Evolutionary conservation across 2,329 filamentous ascomycete species (phyloP), one percentile per base, ranked within the genome.

Genomic region (Chrysoporthe cubensis): DNA sequence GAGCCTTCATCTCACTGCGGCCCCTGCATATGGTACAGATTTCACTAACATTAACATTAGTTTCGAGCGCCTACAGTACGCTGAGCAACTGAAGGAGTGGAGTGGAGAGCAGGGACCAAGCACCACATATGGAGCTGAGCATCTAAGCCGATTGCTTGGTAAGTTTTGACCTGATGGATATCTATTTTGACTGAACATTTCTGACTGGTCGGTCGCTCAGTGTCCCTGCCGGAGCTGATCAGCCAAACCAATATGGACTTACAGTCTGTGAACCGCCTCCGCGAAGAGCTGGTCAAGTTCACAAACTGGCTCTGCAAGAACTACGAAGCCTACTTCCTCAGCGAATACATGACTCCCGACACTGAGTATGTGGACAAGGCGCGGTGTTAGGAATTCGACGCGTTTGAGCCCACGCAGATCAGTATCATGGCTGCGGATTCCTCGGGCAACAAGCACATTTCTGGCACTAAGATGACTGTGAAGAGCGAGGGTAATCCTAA

Each of bases 171-270:
- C 16, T 13, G 13, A n/a, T n/a, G 11, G 46, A 13, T 11, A 3
- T 40, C 2, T 18, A 42, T 44, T 40, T 26, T 11, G 14, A 11
- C 48, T 59, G 16, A 50, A 26, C 2, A 18, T 26, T 6, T 7
- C 60, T 62, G 34, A 62, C 34, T 42, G 16, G 37, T 40, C 37
- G 5, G 37, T 40, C 37, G 37, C 9, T 9, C 73, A 97, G 95
- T 96, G 3, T 91, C 91, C 1, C 89, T 98, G 73, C 95, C 96
- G 0, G 96, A 99, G 76, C 88, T 98, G 52, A 90, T 98, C 70
- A 94, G 94, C 4, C 96, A 99, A 78, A 99, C 96, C 64, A 98
- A 98, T 80, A 97, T 99, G 94, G 96, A 98, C 75, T 85, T 91
- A 64, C 94, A 97, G 77, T 94, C 94, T 2, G 93, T 97, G 54